Conservation (phyloP, 2,329 filamentous ascomycete species). For the Cordyceps militaris region DNA sequence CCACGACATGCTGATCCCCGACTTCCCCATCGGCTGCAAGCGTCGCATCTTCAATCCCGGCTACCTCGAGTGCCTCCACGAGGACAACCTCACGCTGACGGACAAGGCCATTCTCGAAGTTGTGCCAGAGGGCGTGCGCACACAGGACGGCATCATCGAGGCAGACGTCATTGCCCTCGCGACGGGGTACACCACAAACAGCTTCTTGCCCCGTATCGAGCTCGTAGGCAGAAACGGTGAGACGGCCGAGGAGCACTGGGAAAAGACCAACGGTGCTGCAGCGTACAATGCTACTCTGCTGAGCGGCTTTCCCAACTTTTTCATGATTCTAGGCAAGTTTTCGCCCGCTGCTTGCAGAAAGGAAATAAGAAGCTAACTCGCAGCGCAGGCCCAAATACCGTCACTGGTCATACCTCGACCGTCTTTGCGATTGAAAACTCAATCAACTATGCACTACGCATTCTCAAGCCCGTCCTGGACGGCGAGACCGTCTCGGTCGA, state of each 20-base stretch:
- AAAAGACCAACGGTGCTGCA: slow-evolving; percentile 49
- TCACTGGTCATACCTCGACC: slow-evolving; percentile 54
- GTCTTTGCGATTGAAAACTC: slow-evolving; percentile 55
- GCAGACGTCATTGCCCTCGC: slow-evolving; percentile 56
- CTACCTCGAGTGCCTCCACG: slow-evolving; percentile 47
- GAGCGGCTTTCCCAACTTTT: slow-evolving; percentile 59
- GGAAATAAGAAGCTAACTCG: not conserved
- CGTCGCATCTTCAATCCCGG: slow-evolving; percentile 52
- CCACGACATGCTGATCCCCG: slow-evolving; percentile 52
- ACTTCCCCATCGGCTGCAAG: slow-evolving; percentile 58
- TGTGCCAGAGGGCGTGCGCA: slow-evolving; percentile 32
- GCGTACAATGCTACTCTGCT: slow-evolving; percentile 54
- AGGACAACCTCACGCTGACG: slow-evolving; percentile 39
- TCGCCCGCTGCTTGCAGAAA: no score
- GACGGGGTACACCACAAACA: slow-evolving; percentile 52
- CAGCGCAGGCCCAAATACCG: slow-evolving; percentile 47
- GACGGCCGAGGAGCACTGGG: slow-evolving; percentile 49
- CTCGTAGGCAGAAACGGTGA: slow-evolving; percentile 44
- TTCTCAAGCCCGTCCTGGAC: slow-evolving; percentile 43
- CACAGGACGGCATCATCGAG: slow-evolving; percentile 32
- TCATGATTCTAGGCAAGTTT: slow-evolving; percentile 46
- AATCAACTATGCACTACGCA: slow-evolving; percentile 51
- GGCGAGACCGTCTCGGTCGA: slow-evolving; percentile 25
- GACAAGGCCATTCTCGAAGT: slow-evolving; percentile 43
- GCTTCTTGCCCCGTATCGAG: slow-evolving; percentile 46